Conservation (phyloP, 2,329 filamentous ascomycete species). For the Colletotrichum neosansevieriae region DNA sequence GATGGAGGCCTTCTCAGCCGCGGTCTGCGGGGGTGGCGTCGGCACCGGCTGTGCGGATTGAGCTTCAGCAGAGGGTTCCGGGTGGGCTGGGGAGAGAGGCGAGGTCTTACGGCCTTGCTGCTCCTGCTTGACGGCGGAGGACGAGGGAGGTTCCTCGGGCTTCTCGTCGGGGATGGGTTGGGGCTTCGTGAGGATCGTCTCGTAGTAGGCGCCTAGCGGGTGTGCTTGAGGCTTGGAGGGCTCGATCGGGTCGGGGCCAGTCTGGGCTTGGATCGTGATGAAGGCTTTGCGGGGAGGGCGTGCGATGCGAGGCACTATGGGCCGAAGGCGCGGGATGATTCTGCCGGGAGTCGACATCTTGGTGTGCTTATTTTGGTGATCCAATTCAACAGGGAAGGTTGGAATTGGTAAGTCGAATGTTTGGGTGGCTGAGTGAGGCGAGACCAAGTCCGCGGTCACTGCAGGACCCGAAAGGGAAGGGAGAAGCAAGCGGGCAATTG, state of each 20-base stretch:
- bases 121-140: conserved; percentile 47
- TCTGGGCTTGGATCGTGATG: conserved; percentile 45
- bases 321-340: conserved; percentile 49
- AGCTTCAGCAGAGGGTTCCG: conserved; percentile 42
- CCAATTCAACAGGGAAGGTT: conserved; percentile 17
- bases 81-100: conserved; percentile 35
- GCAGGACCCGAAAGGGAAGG: conserved; percentile 6
- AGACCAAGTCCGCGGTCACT: conserved; percentile 28
- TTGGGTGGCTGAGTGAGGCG: conserved; percentile 32
- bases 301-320: conserved; percentile 44
- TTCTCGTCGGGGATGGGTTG: conserved; percentile 56
- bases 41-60: conserved; percentile 42
- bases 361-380: conserved; percentile 3
- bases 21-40: conserved; percentile 59
- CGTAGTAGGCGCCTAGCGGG: conserved; percentile 70
- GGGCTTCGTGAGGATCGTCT: conserved; percentile 64
- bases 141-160: conserved; percentile 58
- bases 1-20: conserved; percentile 70
- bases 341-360: conserved; percentile 49
- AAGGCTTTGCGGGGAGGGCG: conserved; percentile 47
- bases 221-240: conserved; percentile 52
- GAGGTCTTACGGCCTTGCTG: conserved; percentile 44
- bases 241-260: conserved; percentile 45
- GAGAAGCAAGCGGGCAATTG: conserved; percentile 9
- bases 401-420: conserved; percentile 15